Evolutionary conservation across 2,329 filamentous ascomycete genomes (phyloP).

Genomic region (Paramyrothecium roridum): DNA sequence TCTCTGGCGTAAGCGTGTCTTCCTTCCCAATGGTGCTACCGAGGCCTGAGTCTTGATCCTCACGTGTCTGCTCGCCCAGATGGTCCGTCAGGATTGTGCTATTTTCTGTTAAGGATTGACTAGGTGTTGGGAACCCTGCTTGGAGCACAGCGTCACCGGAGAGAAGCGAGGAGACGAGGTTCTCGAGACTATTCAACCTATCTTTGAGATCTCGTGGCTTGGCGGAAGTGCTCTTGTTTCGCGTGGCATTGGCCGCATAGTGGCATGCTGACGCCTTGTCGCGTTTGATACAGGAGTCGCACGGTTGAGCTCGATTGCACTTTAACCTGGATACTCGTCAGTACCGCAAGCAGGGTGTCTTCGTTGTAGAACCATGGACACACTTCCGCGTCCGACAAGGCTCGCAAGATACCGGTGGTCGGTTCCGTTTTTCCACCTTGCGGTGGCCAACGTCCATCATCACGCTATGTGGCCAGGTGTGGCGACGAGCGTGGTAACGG

Average conservation of each 20-base stretch:
- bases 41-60: background rate
- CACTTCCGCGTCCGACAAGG: slow-evolving; percentile 29
- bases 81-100: background rate
- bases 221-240: slow-evolving; percentile 6
- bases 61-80: background rate
- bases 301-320: slow-evolving; percentile 26
- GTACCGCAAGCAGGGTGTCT: too few species aligned
- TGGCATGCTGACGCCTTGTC: slow-evolving; percentile 18
- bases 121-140: too few species aligned
- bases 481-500: too few species aligned
- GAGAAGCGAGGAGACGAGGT: slow-evolving; percentile 16
- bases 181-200: slow-evolving; percentile 24
- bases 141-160: slow-evolving; percentile 6
- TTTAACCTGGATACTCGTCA: too few species aligned
- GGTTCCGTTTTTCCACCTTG: slow-evolving; percentile 27
- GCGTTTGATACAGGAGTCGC: slow-evolving; percentile 22
- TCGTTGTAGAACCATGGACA: too few species aligned
- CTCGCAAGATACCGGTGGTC: slow-evolving; percentile 30
- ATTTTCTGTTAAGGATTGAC: too few species aligned
- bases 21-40: background rate
- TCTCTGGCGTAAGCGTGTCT: background rate
- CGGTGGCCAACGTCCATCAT: slow-evolving; percentile 7
- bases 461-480: too few species aligned
- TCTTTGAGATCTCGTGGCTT: slow-evolving; percentile 10
- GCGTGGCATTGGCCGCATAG: slow-evolving; percentile 25